Evolutionary conservation across 1,139 yeast genomes (phyloP).

Genomic region (Magnusiomyces tetraspermus): DNA sequence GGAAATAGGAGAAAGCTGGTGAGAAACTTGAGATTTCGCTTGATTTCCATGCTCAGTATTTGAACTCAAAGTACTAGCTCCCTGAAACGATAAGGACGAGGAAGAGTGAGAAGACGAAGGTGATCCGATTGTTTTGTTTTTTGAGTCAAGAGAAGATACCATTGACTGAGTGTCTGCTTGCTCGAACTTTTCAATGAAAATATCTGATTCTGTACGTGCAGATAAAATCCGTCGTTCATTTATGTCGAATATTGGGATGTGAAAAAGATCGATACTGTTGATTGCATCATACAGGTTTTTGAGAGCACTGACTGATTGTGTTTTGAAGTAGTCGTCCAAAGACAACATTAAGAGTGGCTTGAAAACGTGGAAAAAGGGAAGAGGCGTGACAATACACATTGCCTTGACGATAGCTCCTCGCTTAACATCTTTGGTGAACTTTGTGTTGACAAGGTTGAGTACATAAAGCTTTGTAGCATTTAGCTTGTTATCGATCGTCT

Average conservation of each 20-base stretch:
- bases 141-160: neutral
- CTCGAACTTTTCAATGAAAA: conserved; percentile 28
- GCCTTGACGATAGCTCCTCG: conserved; percentile 52
- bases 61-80: no score
- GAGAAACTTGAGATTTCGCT: neutral
- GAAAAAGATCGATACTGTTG: conserved; percentile 31
- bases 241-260: conserved; percentile 26
- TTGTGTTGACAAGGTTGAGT: conserved; percentile 49
- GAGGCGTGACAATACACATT: conserved; percentile 44
- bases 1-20: neutral
- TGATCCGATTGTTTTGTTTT: neutral
- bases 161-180: conserved; percentile 9
- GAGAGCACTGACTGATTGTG: conserved; percentile 25
- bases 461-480: conserved; percentile 41
- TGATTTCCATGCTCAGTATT: neutral
- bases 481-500: conserved; percentile 22
- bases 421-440: conserved; percentile 38
- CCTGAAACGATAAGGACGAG: neutral
- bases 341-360: conserved; percentile 50
- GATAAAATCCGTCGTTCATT: conserved; percentile 29
- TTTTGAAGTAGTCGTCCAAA: conserved; percentile 37
- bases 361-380: conserved; percentile 47
- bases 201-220: conserved; percentile 24
- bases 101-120: neutral
- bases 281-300: conserved; percentile 34